Evolutionary conservation across 306 rosid genomes (phyloP).

Genomic region (Ormosia semicastrata): DNA sequence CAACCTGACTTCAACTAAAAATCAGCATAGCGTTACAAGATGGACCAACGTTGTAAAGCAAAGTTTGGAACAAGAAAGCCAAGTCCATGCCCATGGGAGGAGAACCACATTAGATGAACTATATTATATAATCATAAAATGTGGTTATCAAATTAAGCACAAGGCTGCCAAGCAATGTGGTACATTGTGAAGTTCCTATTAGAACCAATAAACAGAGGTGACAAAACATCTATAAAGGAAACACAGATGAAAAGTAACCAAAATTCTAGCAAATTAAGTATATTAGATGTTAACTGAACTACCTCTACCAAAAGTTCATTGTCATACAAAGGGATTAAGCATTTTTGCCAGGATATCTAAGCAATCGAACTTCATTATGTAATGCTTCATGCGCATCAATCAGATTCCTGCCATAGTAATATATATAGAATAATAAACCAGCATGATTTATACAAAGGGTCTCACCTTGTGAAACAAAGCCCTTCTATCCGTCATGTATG

Average conservation of each 20-base stretch:
- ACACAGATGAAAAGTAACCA: conserved; percentile 3
- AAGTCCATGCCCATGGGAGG: not conserved
- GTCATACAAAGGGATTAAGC: not conserved
- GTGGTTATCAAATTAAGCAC: not conserved
- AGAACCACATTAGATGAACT: conserved; percentile 10
- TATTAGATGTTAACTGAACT: not conserved
- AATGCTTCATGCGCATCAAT: not conserved
- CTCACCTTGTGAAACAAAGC: conserved; percentile 65
- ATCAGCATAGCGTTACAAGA: not conserved
- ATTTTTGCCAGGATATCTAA: not conserved
- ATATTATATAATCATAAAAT: not conserved
- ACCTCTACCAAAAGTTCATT: not conserved
- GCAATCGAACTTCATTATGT: not conserved
- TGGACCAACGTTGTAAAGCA: not conserved
- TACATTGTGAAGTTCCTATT: not conserved
- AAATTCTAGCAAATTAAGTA: conserved; percentile 1
- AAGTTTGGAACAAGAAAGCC: not conserved
- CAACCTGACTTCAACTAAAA: not conserved
- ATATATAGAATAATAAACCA: conserved; percentile 1
- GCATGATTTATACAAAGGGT: not conserved
- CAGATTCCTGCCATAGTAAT: not conserved
- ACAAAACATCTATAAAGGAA: not conserved
- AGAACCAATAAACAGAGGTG: not conserved
- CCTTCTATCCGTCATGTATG: conserved; percentile 67
- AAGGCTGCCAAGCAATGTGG: not conserved